A percentile compares a stretch with the other conserved stretches of the same genome.
Evolutionary conservation across 2,329 filamentous ascomycete genomes (phyloP).

Genomic region (Rhinocladiella similis): DNA sequence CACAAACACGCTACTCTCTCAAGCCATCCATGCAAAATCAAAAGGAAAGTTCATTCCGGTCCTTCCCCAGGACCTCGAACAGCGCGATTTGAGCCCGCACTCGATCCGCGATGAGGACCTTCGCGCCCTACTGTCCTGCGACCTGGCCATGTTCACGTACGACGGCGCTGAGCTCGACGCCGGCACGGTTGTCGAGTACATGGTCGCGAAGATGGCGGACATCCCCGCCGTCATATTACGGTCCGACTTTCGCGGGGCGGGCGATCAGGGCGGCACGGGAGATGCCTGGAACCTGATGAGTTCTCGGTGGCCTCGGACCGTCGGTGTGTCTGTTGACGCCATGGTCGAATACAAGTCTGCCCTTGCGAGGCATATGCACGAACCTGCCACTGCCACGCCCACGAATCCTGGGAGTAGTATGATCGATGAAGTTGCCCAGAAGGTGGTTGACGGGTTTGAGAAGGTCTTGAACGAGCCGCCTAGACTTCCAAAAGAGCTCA

Average conservation of each 20-base stretch:
- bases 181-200: constrained; percentile 31
- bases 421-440: constrained; percentile 23
- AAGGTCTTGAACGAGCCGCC: constrained; percentile 23
- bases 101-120: constrained; percentile 30
- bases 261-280: constrained; percentile 25
- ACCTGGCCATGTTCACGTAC: constrained; percentile 29
- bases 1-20: constrained; percentile 26
- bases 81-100: constrained; percentile 28
- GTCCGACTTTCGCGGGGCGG: constrained; percentile 29
- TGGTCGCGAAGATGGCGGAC: constrained; percentile 30
- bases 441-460: constrained; percentile 27
- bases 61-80: constrained; percentile 29
- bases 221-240: constrained; percentile 29
- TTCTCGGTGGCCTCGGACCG: constrained; percentile 28
- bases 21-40: constrained; percentile 20
- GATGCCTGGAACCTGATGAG: constrained; percentile 31
- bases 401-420: constrained; percentile 15
- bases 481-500: constrained; percentile 26
- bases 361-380: constrained; percentile 11
- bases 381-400: neutral
- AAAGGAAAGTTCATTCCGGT: constrained; percentile 27
- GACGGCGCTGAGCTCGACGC: constrained; percentile 30
- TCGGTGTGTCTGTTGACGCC: constrained; percentile 21
- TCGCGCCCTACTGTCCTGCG: constrained; percentile 26
- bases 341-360: constrained; percentile 28